Conservation (phyloP, 257 asterid species). For the Craterostigma plantagineum region DNA sequence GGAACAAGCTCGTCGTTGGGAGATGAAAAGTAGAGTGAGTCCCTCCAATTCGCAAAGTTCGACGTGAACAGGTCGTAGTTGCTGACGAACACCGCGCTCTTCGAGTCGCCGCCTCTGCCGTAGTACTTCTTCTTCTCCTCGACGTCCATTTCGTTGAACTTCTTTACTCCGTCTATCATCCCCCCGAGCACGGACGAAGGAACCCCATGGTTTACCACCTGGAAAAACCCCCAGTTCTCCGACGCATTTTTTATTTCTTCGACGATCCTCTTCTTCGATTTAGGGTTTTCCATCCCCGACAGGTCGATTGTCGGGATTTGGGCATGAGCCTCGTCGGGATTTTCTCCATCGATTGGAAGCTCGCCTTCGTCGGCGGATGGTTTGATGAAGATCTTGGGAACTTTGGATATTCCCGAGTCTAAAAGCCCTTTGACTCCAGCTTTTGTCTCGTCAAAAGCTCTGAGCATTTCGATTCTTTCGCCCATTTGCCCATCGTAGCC, state of each 20-base stretch:
- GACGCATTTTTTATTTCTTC: conserved; percentile 21
- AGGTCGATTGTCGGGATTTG: conserved; percentile 33
- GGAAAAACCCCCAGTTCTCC: conserved; percentile 33
- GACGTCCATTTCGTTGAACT: conserved; percentile 17
- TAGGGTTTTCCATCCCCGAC: conserved; percentile 8
- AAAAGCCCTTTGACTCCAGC: conserved; percentile 34
- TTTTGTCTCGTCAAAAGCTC: conserved; percentile 26
- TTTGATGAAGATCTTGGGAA: conserved; percentile 11
- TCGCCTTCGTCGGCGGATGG: no score
- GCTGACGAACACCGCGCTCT: conserved; percentile 14
- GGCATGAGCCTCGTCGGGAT: not conserved
- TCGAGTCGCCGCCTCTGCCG: conserved; percentile 18
- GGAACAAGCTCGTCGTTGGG: conserved; percentile 10
- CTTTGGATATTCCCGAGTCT: conserved; percentile 22
- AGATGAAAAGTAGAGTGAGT: conserved; percentile 18
- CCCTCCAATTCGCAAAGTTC: conserved; percentile 41
- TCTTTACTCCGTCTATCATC: conserved; percentile 10
- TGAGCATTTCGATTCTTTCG: conserved; percentile 14
- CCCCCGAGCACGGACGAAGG: conserved; percentile 16
- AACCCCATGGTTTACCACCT: conserved; percentile 31
- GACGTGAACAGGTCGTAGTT: conserved; percentile 24
- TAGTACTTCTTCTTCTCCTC: conserved; percentile 26
- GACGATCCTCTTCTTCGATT: conserved; percentile 11
- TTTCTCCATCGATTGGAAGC: no score
- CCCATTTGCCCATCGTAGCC: not conserved